Base-by-base conservation (phyloP, 2,329 filamentous ascomycete species). In the Fusarium sarcochroum region DNA sequence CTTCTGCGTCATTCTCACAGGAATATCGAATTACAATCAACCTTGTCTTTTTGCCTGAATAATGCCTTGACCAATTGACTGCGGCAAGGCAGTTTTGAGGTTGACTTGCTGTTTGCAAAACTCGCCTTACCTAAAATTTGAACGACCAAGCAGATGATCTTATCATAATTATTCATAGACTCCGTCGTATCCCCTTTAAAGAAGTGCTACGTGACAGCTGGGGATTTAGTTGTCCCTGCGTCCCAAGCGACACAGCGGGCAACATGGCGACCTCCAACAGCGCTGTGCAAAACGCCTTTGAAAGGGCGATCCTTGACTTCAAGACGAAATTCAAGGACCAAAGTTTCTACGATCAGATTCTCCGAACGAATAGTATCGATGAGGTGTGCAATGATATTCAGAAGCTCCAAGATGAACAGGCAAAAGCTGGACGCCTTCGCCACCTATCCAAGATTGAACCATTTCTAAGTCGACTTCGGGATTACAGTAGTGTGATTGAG, bases 241-340 rank as follows among this genome's bases (percentile, higher is more conserved):
- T 23, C 23, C 23, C 23, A 7, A 23, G 23, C 23, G 0, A 4
- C 0, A 11, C 9, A 35, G 3, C 2, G 4, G 17, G 3, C 1
- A 25, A 14, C 3, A 23, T 6, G 2, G 45, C 46, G 38, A 5
- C 20, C 13, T 23, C 23, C 23, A 7, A 7, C 23, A 23, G 7
- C 23, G 20, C 42, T 2, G 17, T 27, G 1, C 30, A 20, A 14
- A 23, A 7, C 5, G 57, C 57, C 1, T 61, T 61, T 1, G 32
- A 58, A 0, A 17, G n/a, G 0, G 52, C 58, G 2, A 57, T 49
- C 10, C 1, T 44, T 2, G 3, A 58, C 0, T 61, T 61, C 1
- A 57, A 44, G 2, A 3, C 27, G 1, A 20, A 45, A 5, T 30
- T 61, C 2, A 27, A 58, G 2, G 20, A 34, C 4, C 52, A 46